A percentile compares a stretch with the other conserved stretches of the same genome.
These are phyloP conservation scores for Blastocystis hominis DNA, from an alignment of 352 stramenopile genomes.

Conservation along the genomic window DNA sequence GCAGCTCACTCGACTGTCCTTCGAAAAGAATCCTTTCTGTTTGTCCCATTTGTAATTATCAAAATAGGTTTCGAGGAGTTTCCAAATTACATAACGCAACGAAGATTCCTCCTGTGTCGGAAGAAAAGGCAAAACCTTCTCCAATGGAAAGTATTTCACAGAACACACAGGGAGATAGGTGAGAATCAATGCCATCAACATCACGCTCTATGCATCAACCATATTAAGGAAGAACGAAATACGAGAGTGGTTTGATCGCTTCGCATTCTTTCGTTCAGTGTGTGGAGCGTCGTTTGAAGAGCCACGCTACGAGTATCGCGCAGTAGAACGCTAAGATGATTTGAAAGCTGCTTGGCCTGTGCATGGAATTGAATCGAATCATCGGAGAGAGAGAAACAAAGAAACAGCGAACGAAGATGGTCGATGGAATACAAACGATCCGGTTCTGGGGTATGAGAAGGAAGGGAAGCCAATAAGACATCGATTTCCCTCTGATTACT, in stretches of 20 bases:
- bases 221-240: background rate
- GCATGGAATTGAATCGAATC: background rate
- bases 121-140: background rate
- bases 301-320: background rate
- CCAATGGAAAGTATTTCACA: background rate
- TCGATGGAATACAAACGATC: background rate
- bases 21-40: background rate
- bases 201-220: background rate
- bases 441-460: background rate
- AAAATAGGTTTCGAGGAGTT: background rate
- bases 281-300: background rate
- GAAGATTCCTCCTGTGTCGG: background rate
- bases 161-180: conserved; percentile 11
- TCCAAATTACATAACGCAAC: conserved; percentile 17
- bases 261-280: background rate
- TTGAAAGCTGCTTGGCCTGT: background rate
- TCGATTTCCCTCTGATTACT: background rate
- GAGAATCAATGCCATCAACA: background rate
- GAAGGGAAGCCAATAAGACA: background rate
- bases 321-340: background rate
- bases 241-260: background rate
- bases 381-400: background rate
- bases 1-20: no score
- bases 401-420: background rate
- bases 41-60: background rate